phyloP scores from a whole-genome alignment of 331 rosid genomes.

The Acacia pycnantha region DNA sequence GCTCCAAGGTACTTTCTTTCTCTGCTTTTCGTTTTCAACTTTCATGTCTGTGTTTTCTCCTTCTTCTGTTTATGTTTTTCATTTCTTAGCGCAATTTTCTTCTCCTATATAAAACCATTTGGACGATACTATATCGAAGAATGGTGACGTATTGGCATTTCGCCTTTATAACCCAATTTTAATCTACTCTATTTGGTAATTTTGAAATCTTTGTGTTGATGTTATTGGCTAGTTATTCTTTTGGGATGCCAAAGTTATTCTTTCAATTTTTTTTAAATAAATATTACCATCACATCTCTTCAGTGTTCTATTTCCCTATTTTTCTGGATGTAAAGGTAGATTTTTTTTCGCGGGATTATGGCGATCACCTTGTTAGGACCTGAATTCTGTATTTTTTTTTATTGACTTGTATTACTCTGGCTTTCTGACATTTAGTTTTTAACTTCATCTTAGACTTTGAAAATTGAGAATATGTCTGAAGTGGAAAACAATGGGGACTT shows the following conservation, averaged over 20 bases:
- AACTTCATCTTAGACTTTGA: conserved; percentile 12
- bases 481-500: conserved; percentile 38
- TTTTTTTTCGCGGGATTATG: background rate
- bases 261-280: background rate
- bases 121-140: background rate
- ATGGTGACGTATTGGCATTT: background rate
- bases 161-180: background rate
- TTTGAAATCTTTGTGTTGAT: background rate
- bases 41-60: background rate
- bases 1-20: conserved; percentile 23
- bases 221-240: background rate
- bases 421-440: background rate
- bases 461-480: conserved; percentile 36
- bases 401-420: background rate
- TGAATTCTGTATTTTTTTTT: background rate
- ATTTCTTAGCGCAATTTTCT: background rate
- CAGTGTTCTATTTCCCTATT: background rate
- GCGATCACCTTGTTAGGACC: background rate
- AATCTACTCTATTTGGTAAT: background rate
- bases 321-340: background rate
- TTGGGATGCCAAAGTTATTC: conserved; percentile 6
- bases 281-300: background rate
- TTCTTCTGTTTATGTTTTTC: background rate
- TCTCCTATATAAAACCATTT: background rate
- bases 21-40: conserved; percentile 2